Conservation (phyloP, 805 yeast species). For the Priceomyces melissophilus region DNA sequence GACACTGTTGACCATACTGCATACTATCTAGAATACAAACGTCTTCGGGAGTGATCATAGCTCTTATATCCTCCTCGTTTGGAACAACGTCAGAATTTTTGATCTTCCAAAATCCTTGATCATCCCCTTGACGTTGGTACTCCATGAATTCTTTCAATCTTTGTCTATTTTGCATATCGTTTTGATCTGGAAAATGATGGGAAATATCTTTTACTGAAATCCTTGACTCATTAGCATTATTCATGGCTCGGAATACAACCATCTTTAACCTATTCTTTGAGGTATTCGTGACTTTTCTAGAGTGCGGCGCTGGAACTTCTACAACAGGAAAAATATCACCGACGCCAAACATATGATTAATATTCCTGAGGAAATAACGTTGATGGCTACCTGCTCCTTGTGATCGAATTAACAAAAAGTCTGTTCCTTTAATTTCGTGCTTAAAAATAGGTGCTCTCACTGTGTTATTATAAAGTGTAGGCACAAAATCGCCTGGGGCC, state of each 20-base stretch:
- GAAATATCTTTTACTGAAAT: conserved; percentile 84
- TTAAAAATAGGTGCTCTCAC: conserved; percentile 88
- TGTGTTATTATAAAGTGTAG: conserved; percentile 89
- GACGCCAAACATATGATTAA: conserved; percentile 75
- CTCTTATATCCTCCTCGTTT: conserved; percentile 66
- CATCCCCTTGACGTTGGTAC: conserved; percentile 89
- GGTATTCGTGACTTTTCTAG: conserved; percentile 91
- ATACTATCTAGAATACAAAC: conserved; percentile 80
- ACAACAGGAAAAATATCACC: conserved; percentile 93
- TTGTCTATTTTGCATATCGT: conserved; percentile 95
- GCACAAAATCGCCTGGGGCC: conserved; percentile 89
- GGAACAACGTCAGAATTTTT: conserved; percentile 61
- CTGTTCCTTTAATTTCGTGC: conserved; percentile 76
- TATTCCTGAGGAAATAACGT: conserved; percentile 62
- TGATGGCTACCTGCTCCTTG: conserved; percentile 77
- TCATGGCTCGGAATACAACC: conserved; percentile 87
- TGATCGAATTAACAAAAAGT: conserved; percentile 75
- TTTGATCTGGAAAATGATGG: conserved; percentile 92
- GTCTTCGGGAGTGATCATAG: conserved; percentile 93
- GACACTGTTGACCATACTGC: conserved; percentile 87
- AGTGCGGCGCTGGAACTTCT: conserved; percentile 96
- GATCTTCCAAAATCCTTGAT: conserved; percentile 93
- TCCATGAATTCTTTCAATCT: conserved; percentile 97
- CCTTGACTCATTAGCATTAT: conserved; percentile 68
- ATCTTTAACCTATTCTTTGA: conserved; percentile 86